Evolutionary conservation across 108 stramenopile species (phyloP), one percentile per base, ranked within the genome.

Genomic region (Pseudonitzschia delicatissima): DNA sequence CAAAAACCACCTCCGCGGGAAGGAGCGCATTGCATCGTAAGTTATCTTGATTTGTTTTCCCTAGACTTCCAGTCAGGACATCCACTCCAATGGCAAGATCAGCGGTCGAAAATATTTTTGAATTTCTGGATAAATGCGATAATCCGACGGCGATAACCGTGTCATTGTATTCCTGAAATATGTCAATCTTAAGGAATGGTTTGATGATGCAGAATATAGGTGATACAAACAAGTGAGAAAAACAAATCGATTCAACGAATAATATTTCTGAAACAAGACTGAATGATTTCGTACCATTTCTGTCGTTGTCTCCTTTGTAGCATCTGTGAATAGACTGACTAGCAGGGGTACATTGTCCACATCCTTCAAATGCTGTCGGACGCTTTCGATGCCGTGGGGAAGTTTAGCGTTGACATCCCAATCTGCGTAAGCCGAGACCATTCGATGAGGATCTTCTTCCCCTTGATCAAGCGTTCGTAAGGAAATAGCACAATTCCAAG

Each of bases 291-390:
- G 64, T 64, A 94, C 80, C 96, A 98, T 97, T 58, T 95, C 87
- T 66, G 71, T 82, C 2, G 95, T 94, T 48, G 90, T 94, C 28
- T 67, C 58, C 62, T 96, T 92, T 12, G 96, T 96, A 0, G 90
- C 93, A 78, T 98, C 98, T 0, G 98, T 98, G 69, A 88, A 98
- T n/a, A 98, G 66, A 62, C 87, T 88, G 9, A 98, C 98, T 39
- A 98, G 77, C 33, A 98, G 80, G 11, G 98, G 98, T 7, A 97
- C 98, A 67, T 98, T 97, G 77, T 98, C 98, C 5, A 98, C 96
- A 34, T 92, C 91, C 40, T 90, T 66, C 42, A 92, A 67, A 66
- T 92, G 92, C 13, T 73, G 77, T 45, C 82, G 80, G 7, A 97
- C 91, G 57, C 90, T 93, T 3, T 96, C 91, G 25, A 94, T 63